These are phyloP conservation scores for Aphanomyces invadans DNA, from an alignment of 352 stramenopile genomes.

Conservation along the genomic window DNA sequence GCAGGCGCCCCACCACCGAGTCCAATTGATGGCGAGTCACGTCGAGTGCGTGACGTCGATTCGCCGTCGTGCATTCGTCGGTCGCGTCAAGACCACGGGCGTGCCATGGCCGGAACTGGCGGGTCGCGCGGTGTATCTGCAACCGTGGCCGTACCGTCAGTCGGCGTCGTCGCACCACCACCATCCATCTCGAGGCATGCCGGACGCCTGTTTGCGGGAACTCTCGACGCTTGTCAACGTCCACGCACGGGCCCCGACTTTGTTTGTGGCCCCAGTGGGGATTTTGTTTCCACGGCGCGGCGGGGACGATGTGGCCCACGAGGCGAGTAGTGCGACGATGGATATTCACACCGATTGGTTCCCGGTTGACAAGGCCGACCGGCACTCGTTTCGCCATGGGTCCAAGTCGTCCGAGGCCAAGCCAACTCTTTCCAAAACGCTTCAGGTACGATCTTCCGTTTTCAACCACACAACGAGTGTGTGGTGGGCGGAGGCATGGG, in stretches of 20 bases:
- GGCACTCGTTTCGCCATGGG: too few species aligned
- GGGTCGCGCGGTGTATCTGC: conserved; percentile 51
- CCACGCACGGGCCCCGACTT: conserved; percentile 33
- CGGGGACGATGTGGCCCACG: too few species aligned
- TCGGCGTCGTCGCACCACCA: too few species aligned
- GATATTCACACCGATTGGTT: conserved; percentile 32
- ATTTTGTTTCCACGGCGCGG: conserved; percentile 66
- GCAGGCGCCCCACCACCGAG: not conserved
- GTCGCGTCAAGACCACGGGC: conserved; percentile 30
- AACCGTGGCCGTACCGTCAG: conserved; percentile 74
- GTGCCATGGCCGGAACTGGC: conserved; percentile 37
- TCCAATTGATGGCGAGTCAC: conserved; percentile 25
- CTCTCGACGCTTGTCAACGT: conserved; percentile 18
- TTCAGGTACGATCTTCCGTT: not conserved
- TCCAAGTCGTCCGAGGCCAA: too few species aligned
- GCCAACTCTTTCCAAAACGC: not conserved
- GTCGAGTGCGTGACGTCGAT: conserved; percentile 43
- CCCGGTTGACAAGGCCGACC: too few species aligned
- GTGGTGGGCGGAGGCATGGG: too few species aligned
- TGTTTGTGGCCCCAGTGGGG: conserved; percentile 52
- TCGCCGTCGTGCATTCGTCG: conserved; percentile 61
- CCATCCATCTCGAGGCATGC: conserved; percentile 39
- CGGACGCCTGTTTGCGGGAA: conserved; percentile 42
- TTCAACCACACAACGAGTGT: too few species aligned
- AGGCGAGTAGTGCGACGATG: not conserved